Conservation (phyloP, 768 basidiomycete genomes). For the Pleurotus pulmonarius region DNA sequence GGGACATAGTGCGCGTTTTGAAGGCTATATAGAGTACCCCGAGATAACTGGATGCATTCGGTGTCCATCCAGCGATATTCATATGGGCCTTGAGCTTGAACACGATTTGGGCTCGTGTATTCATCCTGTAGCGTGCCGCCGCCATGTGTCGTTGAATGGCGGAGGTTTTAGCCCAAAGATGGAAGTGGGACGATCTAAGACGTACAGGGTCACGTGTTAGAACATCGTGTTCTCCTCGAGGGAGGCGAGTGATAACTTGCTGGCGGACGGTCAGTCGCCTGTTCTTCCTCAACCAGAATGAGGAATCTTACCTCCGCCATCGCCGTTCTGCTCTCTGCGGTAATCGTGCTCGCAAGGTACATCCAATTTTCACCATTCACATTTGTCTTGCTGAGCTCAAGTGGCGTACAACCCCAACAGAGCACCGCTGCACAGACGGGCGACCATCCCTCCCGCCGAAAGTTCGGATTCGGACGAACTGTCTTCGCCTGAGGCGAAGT, state of each 20-base stretch:
- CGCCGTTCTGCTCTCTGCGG: conserved; percentile 5
- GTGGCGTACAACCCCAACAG: not conserved
- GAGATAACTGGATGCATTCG: no score
- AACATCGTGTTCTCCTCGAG: conserved; percentile 7
- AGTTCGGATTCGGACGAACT: not conserved
- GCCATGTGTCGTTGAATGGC: no score
- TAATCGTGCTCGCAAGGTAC: conserved; percentile 5
- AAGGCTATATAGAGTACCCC: no score
- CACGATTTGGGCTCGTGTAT: no score
- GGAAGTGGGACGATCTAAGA: not conserved
- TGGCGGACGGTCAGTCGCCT: conserved; percentile 3
- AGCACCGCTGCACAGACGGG: conserved; percentile 5
- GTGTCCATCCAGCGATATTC: no score
- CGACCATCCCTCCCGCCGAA: not conserved
- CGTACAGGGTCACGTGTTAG: conserved; percentile 6
- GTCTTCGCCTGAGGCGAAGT: not conserved
- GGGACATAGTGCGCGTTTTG: no score
- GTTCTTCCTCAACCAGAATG: conserved; percentile 8
- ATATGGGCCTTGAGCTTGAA: no score
- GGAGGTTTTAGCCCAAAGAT: no score
- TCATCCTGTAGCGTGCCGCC: no score
- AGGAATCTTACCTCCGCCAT: conserved; percentile 7
- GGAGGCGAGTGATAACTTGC: not conserved
- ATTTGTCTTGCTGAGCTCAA: not conserved
- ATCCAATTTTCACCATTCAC: not conserved